Conservation (phyloP, 768 basidiomycete species). For the Bullera alba region DNA sequence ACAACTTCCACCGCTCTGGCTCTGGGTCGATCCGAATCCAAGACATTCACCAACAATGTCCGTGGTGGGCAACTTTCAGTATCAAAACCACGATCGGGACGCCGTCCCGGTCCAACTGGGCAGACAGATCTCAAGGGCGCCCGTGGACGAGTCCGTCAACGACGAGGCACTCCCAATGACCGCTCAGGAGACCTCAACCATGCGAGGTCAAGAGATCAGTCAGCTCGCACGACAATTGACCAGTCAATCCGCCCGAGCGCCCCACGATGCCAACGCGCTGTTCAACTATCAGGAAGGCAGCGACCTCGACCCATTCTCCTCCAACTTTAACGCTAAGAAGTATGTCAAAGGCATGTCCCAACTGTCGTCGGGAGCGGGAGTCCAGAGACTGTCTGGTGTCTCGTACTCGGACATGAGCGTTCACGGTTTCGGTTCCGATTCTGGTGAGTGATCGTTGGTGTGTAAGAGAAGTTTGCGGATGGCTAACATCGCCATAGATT, state of each 20-base stretch:
- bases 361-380: constrained; percentile 11
- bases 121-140: not conserved
- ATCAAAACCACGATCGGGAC: not conserved
- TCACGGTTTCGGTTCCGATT: constrained; percentile 40
- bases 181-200: not conserved
- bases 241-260: constrained; percentile 2
- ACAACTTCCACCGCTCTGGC: no score
- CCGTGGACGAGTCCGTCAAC: not conserved
- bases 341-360: constrained; percentile 45
- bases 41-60: constrained; percentile 1
- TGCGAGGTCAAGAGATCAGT: constrained; percentile 5
- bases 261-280: constrained; percentile 6
- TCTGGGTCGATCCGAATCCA: no score
- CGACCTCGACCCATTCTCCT: constrained; percentile 46
- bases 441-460: constrained; percentile 19
- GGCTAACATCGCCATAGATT: constrained; percentile 35
- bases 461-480: not conserved
- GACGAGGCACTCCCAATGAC: not conserved
- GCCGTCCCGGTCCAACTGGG: not conserved
- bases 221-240: constrained; percentile 19
- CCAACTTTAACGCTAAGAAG: constrained; percentile 44
- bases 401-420: constrained; percentile 47
- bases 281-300: constrained; percentile 40
- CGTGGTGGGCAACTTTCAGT: constrained; percentile 1
- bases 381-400: constrained; percentile 44